Evolutionary conservation across 2,329 filamentous ascomycete genomes (phyloP), one percentile per base, ranked within the genome.

Genomic region (Teratosphaeria pseudoeucalypti): DNA sequence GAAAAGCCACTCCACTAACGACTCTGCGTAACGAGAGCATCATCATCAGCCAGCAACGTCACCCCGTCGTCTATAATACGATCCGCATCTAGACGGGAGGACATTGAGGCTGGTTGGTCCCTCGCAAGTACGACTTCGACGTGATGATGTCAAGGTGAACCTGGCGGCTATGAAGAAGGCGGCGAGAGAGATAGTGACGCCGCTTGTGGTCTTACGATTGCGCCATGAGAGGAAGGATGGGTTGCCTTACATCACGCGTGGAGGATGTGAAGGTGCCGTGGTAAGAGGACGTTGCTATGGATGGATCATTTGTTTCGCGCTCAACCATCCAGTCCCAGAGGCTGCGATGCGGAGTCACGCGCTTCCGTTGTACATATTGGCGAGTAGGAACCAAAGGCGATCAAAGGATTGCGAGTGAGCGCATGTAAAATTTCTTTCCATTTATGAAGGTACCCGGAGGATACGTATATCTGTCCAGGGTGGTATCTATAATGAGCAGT

Each of bases 181-280:
- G 55, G 72, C 71, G 14, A 70, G 68, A 53, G 60, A 67, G 32
- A 52, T 70, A 0, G 68, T 73, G 65, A 59, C 70, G 27, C 66
- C 72, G 54, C 65, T 70, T 1, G 69, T 72, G n/a, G 52, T 52
- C 53, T 58, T 66, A 14, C 16, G 54, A 1, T 47, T 66, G 60
- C 58, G 55, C 26, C 52, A 23, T 11, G 29, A 47, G 23, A 52
- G 37, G 16, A 63, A 54, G 27, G 60, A 59, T 19, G 59, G 56
- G 14, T 64, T 75, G n/a, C 62, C 63, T 3, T 76, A 72, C 62
- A 58, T 75, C 58, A 75, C 70, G 26, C 76, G 72, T 59, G 62
- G 66, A 71, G 56, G 63, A 74, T 1, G 43, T 52, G 26, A 29
- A 37, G n/a, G 59, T 71, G 43, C 70, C 68, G 26, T 75, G 73